These are phyloP conservation scores for Wickerhamia fluorescens DNA, from an alignment of 805 yeast genomes.

Conservation along the genomic window DNA sequence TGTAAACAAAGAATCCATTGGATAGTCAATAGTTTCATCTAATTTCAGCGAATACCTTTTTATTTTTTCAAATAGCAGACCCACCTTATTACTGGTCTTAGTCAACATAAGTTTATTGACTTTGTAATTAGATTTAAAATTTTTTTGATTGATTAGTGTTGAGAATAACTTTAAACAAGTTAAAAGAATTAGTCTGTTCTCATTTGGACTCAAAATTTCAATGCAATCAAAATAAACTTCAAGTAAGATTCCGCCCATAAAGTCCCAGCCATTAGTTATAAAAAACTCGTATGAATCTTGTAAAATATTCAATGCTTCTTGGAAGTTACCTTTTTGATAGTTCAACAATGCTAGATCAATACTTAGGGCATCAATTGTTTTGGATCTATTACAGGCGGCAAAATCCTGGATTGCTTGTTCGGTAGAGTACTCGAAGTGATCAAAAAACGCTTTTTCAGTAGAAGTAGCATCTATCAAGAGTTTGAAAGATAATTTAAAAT, in stretches of 20 bases:
- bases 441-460: conserved; percentile 14
- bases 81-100: conserved; percentile 11
- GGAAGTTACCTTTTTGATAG: conserved; percentile 49
- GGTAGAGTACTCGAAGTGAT: conserved; percentile 44
- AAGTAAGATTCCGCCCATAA: conserved; percentile 58
- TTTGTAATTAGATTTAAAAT: conserved; percentile 15
- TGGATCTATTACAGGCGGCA: conserved; percentile 43
- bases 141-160: conserved; percentile 14
- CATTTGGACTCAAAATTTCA: conserved; percentile 27
- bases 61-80: conserved; percentile 13
- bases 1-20: conserved; percentile 30
- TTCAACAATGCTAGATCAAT: conserved; percentile 73
- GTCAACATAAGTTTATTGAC: conserved; percentile 21
- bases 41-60: conserved; percentile 9
- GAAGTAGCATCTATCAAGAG: conserved; percentile 9
- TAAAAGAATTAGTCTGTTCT: conserved; percentile 22
- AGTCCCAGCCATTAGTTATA: conserved; percentile 65
- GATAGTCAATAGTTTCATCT: conserved; percentile 17
- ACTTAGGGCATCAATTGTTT: conserved; percentile 67
- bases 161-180: conserved; percentile 38
- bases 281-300: conserved; percentile 66
- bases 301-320: conserved; percentile 55
- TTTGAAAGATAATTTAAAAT: too few species aligned
- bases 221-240: conserved; percentile 66
- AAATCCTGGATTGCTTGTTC: conserved; percentile 49